Base-by-base conservation (phyloP, 495 filamentous ascomycete species). In the Neurospora pannonica region DNA sequence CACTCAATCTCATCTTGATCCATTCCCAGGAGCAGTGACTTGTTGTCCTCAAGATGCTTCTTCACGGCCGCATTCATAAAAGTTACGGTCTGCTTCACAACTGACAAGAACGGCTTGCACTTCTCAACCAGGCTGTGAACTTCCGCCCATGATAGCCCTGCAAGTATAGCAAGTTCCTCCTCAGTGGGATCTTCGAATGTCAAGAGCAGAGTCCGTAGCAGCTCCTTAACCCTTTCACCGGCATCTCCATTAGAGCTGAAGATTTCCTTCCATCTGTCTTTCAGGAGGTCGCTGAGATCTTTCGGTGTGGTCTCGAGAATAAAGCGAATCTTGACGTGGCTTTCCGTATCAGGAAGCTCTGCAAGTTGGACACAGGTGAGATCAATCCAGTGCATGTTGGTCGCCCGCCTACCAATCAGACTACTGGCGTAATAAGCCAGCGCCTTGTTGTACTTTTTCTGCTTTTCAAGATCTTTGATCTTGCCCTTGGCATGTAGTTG, bases 311-410 rank as follows among this genome's bases (percentile, higher is more conserved):
- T 77, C 70, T 83, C 81, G 3, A 83, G 75, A 54, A 78, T 76
- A 24, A 54, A 54, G 21, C 79, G 78, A 34, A 83, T 76, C 40
- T 73, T 75, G 13, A 83, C 72, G 24, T 83, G 80, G 72, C 73
- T 79, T 19, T 78, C 72, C 0, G 78, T 76, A 19, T 78, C 70
- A 8, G 79, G 76, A 39, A 83, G 75, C 38, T 77, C 78, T 40
- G 77, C 73, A 15, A 83, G 78, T 42, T 81, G 81, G 28, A 83
- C 76, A 28, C 77, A 78, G 17, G 79, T 79, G 34, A 83, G 78
- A 38, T 83, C 81, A 39, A 83, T 82, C 81, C 81, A 83, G 34
- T 83, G 78, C 1, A 81, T 81, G 69, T 80, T 81, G 60, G 80
- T 76, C 13, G 81, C 79, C 24, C 79, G 80, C 31, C 73, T 78